Evolutionary conservation across 768 basidiomycete species (phyloP).

Genomic region (Hemileccinum rubropunctum): DNA sequence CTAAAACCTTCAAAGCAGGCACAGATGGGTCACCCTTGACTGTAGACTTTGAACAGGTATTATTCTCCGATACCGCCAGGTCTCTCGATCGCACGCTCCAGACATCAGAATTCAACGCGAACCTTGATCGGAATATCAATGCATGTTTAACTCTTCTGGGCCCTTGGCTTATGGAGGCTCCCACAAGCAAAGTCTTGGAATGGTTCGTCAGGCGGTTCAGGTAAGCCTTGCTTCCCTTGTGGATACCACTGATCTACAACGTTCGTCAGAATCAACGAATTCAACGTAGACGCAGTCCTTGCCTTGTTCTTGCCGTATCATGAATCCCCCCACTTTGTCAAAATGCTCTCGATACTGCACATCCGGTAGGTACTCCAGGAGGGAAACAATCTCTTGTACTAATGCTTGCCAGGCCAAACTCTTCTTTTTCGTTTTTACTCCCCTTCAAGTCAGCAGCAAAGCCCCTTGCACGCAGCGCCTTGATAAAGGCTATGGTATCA

Average conservation of each 20-base stretch:
- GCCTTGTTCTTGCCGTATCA: constrained; percentile 91
- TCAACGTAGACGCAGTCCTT: constrained; percentile 79
- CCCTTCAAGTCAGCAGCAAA: constrained; percentile 77
- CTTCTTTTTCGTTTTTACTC: constrained; percentile 65
- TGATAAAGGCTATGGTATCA: constrained; percentile 76
- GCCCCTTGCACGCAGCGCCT: constrained; percentile 63
- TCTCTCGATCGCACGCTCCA: constrained; percentile 76
- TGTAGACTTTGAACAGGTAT: constrained; percentile 55
- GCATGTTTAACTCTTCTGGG: constrained; percentile 70
- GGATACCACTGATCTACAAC: not conserved
- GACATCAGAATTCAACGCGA: constrained; percentile 54
- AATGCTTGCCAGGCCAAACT: constrained; percentile 45
- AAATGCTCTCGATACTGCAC: constrained; percentile 85
- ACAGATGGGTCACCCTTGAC: constrained; percentile 15
- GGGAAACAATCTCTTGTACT: not conserved
- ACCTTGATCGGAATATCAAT: constrained; percentile 60
- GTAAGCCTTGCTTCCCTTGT: constrained; percentile 39
- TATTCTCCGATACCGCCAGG: constrained; percentile 83
- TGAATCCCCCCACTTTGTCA: constrained; percentile 90
- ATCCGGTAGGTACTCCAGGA: constrained; percentile 50
- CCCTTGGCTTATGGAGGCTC: constrained; percentile 76
- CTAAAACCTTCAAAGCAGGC: constrained; percentile 11
- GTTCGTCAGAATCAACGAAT: constrained; percentile 76
- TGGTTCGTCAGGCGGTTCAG: constrained; percentile 95
- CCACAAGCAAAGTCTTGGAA: constrained; percentile 82